Evolutionary conservation across 2,329 filamentous ascomycete genomes (phyloP).

Genomic region (Epichloe coenophiala): DNA sequence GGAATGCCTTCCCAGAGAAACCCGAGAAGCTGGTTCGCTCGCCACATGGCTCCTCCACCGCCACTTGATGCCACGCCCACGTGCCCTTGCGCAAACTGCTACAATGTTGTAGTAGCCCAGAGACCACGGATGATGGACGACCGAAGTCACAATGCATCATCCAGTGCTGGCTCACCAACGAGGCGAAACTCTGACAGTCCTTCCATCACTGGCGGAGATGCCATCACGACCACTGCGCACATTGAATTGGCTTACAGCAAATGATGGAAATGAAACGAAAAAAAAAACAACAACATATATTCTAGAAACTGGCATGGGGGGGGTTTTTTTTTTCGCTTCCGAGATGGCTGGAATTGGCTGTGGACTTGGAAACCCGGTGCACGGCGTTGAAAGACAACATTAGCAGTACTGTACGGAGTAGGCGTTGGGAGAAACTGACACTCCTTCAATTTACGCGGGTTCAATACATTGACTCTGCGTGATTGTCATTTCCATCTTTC

Average conservation of each 20-base stretch:
- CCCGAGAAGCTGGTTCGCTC: constrained; percentile 24
- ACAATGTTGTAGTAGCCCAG: constrained; percentile 5
- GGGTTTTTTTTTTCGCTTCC: too few species aligned
- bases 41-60: constrained; percentile 26
- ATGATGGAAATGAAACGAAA: background rate
- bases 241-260: background rate
- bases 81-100: constrained; percentile 21
- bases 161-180: background rate
- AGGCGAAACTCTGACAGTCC: background rate
- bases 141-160: background rate
- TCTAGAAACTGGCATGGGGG: background rate
- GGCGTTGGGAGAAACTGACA: too few species aligned
- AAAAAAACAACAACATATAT: too few species aligned
- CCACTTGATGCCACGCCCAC: constrained; percentile 20
- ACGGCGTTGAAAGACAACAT: too few species aligned
- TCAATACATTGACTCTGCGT: too few species aligned
- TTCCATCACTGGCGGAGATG: background rate
- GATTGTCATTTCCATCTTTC: too few species aligned
- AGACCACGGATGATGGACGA: background rate
- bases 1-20: constrained; percentile 19
- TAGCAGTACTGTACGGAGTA: too few species aligned
- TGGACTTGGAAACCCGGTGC: too few species aligned
- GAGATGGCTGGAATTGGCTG: too few species aligned
- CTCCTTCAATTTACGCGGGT: too few species aligned
- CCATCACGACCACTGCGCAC: background rate